Conservation (phyloP, 805 yeast genomes). For the Lachancea nothofagi region DNA sequence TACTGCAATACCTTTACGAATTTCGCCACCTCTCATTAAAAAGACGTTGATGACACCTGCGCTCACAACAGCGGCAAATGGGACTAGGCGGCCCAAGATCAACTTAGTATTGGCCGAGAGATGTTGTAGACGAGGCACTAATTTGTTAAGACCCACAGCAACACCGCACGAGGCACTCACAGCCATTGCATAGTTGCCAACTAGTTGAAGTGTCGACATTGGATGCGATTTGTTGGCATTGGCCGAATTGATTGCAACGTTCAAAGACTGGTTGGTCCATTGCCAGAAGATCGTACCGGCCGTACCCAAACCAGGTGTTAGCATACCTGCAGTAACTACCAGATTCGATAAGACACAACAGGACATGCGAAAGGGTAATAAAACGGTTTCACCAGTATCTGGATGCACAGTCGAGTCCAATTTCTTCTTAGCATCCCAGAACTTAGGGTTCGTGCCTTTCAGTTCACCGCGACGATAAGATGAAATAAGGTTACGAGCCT, state of each 20-base stretch:
- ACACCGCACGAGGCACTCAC: constrained; percentile 94
- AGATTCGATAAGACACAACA: constrained; percentile 88
- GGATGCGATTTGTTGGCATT: constrained; percentile 96
- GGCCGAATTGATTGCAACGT: constrained; percentile 94
- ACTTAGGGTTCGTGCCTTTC: constrained; percentile 62
- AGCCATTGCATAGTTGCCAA: constrained; percentile 77
- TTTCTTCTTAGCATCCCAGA: constrained; percentile 84
- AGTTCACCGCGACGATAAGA: constrained; percentile 67
- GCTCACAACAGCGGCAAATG: constrained; percentile 96
- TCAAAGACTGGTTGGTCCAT: constrained; percentile 91
- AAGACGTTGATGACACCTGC: constrained; percentile 97
- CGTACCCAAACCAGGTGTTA: constrained; percentile 87
- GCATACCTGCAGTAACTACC: constrained; percentile 96
- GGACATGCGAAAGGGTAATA: constrained; percentile 95
- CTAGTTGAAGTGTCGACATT: constrained; percentile 67
- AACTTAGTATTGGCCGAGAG: constrained; percentile 65
- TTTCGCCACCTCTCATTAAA: constrained; percentile 93
- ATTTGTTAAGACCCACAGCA: constrained; percentile 84
- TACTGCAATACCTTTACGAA: constrained; percentile 75
- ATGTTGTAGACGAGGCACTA: constrained; percentile 78
- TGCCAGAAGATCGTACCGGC: constrained; percentile 96
- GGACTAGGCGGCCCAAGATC: constrained; percentile 80
- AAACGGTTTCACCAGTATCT: constrained; percentile 89
- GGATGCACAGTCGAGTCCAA: constrained; percentile 94
- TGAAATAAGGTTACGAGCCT: constrained; percentile 61